A percentile compares a stretch with the other conserved stretches of the same genome.
These are phyloP conservation scores for Boletus reticulatus DNA, from an alignment of 768 basidiomycete genomes.

Conservation along the genomic window DNA sequence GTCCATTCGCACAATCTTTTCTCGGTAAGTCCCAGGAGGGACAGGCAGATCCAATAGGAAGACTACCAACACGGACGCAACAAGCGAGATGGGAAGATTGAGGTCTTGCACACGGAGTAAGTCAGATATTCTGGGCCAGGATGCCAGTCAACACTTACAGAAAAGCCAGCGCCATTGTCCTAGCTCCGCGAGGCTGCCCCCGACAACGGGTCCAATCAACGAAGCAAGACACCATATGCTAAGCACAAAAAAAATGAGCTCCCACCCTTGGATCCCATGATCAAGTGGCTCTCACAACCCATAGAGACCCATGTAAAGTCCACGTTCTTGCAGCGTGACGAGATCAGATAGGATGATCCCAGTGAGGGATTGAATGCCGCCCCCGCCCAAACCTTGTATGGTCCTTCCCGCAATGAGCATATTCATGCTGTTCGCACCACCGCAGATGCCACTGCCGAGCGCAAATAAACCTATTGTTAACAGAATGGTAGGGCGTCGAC, in stretches of 20 bases:
- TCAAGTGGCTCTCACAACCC: conserved; percentile 27
- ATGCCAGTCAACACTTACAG: conserved; percentile 21
- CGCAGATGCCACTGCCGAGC: conserved; percentile 40
- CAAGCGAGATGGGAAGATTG: conserved; percentile 38
- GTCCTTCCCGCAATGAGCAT: conserved; percentile 32
- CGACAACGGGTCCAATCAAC: conserved; percentile 36
- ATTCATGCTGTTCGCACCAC: conserved; percentile 39
- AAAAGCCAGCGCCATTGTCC: conserved; percentile 44
- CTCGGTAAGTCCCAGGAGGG: conserved; percentile 31
- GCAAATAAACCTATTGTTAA: conserved; percentile 35
- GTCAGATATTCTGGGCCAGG: not conserved
- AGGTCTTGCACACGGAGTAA: conserved; percentile 28
- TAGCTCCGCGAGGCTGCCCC: conserved; percentile 32
- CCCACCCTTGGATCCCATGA: not conserved
- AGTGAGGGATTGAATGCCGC: conserved; percentile 36
- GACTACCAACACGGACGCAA: conserved; percentile 27
- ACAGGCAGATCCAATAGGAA: conserved; percentile 34
- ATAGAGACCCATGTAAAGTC: conserved; percentile 37
- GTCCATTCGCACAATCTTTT: conserved; percentile 40
- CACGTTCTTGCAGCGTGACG: conserved; percentile 45
- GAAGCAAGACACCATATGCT: conserved; percentile 37
- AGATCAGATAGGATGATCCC: conserved; percentile 47
- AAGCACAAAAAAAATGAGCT: not conserved
- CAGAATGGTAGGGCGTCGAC: conserved; percentile 31
- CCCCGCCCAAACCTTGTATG: conserved; percentile 42